Percentiles rank a stretch among this genome's conserved stretches.
These are phyloP conservation scores for Dactylorhiza incarnata DNA, from an alignment of 106 monocot genomes.

Conservation along the genomic window DNA sequence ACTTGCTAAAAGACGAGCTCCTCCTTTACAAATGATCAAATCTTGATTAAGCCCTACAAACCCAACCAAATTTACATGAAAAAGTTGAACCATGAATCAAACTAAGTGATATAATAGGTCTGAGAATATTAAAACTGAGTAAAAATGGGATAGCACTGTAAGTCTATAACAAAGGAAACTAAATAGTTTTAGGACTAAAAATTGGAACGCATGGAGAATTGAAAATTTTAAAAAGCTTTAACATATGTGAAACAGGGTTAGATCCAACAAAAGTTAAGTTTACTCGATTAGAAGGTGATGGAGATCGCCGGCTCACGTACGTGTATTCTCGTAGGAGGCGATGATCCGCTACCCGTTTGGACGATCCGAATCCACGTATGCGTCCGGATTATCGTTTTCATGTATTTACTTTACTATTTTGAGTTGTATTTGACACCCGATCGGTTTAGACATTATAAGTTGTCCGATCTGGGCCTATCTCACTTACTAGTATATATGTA, in stretches of 20 bases:
- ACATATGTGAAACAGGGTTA: neutral
- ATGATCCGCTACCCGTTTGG: too few species aligned
- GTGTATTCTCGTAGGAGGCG: too few species aligned
- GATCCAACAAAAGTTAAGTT: neutral
- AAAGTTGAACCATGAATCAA: neutral
- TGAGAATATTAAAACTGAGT: neutral
- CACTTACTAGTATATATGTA: too few species aligned
- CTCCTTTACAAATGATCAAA: conserved; percentile 63
- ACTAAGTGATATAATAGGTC: neutral
- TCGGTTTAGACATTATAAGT: too few species aligned
- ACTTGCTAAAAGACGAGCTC: conserved; percentile 56
- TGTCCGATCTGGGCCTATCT: too few species aligned
- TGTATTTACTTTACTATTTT: too few species aligned
- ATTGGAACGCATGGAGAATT: neutral
- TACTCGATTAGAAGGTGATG: too few species aligned
- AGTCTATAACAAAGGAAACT: neutral
- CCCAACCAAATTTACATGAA: neutral
- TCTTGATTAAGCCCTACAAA: conserved; percentile 40
- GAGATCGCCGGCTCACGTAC: too few species aligned
- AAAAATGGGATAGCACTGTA: neutral
- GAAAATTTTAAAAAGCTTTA: neutral
- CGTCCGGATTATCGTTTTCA: too few species aligned
- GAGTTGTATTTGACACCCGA: too few species aligned
- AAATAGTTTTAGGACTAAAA: neutral
- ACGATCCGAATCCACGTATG: too few species aligned